Percentiles rank a stretch among this genome's conserved stretches.
These are phyloP conservation scores for Berkeleyomyces basicola DNA, from an alignment of 2,329 filamentous ascomycete genomes.

Conservation along the genomic window DNA sequence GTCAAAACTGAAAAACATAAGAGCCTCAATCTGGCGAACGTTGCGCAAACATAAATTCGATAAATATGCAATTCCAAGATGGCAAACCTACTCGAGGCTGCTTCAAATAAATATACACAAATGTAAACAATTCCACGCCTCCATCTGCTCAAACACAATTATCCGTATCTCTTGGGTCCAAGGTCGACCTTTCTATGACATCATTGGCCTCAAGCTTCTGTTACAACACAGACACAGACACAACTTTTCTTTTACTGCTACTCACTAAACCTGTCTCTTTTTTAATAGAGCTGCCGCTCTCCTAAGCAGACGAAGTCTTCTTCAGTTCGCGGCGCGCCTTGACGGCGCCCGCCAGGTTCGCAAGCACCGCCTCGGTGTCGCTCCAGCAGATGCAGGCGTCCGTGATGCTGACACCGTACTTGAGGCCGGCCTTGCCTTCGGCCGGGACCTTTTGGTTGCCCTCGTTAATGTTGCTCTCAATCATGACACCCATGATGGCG, in stretches of 20 bases:
- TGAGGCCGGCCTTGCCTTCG: conserved; percentile 68
- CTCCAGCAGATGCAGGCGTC: conserved; percentile 95
- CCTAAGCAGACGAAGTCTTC: conserved; percentile 9
- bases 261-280: neutral
- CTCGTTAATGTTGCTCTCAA: conserved; percentile 93
- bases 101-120: too few relatives aligned
- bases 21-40: neutral
- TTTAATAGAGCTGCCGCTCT: neutral
- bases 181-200: too few relatives aligned
- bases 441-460: conserved; percentile 82
- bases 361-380: conserved; percentile 66
- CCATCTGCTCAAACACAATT: too few relatives aligned
- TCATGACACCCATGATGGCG: conserved; percentile 94
- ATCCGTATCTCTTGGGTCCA: too few relatives aligned
- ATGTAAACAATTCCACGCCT: too few relatives aligned
- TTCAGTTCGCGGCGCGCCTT: conserved; percentile 45
- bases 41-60: neutral
- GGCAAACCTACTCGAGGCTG: too few relatives aligned
- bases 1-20: neutral
- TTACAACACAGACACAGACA: neutral
- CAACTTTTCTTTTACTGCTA: conserved; percentile 13
- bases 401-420: conserved; percentile 92
- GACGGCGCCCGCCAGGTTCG: conserved; percentile 63
- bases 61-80: neutral
- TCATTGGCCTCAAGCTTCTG: too few relatives aligned